phyloP scores from a whole-genome alignment of 352 stramenopile genomes.

The Phytophthora tubulina region DNA sequence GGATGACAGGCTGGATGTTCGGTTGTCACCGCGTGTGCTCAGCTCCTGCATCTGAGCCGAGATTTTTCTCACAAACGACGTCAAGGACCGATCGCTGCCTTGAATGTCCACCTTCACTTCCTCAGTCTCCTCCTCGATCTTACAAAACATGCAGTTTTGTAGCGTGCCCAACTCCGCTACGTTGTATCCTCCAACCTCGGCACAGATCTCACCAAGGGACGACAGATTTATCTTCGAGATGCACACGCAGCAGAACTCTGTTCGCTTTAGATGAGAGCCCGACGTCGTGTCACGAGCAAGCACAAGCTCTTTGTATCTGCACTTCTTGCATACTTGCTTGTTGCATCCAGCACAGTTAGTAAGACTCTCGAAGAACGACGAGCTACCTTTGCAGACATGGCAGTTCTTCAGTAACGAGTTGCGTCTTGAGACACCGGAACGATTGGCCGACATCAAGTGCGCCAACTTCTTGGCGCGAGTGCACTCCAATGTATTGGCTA shows the following conservation, averaged over 20 bases:
- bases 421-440: background rate
- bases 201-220: conserved; percentile 9
- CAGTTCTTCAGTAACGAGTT: conserved; percentile 22
- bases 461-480: conserved; percentile 33
- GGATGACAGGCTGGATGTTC: conserved; percentile 24
- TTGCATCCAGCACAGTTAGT: conserved; percentile 20
- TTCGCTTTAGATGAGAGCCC: conserved; percentile 8
- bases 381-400: conserved; percentile 11
- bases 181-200: background rate
- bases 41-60: conserved; percentile 24
- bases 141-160: background rate
- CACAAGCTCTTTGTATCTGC: conserved; percentile 23
- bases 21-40: conserved; percentile 15
- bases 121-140: conserved; percentile 7
- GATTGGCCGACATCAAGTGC: conserved; percentile 9
- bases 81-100: conserved; percentile 27
- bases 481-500: conserved; percentile 25
- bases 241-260: conserved; percentile 25
- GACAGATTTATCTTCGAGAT: conserved; percentile 20
- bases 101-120: conserved; percentile 10
- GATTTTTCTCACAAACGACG: conserved; percentile 25
- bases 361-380: conserved; percentile 31
- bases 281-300: conserved; percentile 23
- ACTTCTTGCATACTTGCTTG: conserved; percentile 26
- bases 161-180: background rate